Evolutionary conservation across 139 green algal genomes (phyloP), one percentile per base, ranked within the genome.

Genomic region (Pleodorina starrii): DNA sequence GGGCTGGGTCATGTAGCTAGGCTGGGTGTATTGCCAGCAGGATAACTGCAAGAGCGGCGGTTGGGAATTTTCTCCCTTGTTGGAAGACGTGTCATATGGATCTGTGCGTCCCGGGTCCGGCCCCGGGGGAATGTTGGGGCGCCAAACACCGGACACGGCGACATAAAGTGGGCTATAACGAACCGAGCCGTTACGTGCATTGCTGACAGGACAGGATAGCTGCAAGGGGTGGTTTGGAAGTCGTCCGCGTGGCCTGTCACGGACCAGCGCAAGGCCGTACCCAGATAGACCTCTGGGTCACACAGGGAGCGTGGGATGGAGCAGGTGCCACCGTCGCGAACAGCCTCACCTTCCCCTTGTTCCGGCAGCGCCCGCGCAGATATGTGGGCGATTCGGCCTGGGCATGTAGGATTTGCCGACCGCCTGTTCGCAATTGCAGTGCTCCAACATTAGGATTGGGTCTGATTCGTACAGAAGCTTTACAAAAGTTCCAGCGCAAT

Each of bases 271-370:
- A 5, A 43, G 5, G n/a, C n/a, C 9, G 9, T 19, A 73, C n/a
- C 9, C 29, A 73, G n/a, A 5, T 69, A n/a, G 54, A 66, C 54
- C 54, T 66, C 29, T 66, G 54, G 6, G 54, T 66, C 9, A n/a
- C n/a, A n/a, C n/a, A n/a, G n/a, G n/a, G n/a, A 12, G 54, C 54
- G 7, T 25, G 29, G 54, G 54, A 5, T 5, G 29, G 54, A 7
- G 54, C 54, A 66, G 5, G 7, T 25, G 29, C 19, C 14, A 32
- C 21, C 57, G 23, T 10, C 29, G 25, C 35, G 19, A n/a, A 21
- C 2, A 59, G 27, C 19, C 16, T 80, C 19, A 85, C 78, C 78
- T 74, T 85, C 78, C 16, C 78, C 78, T 40, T 85, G 78, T 1
- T 85, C 78, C 6, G 78, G 78, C 36, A 73, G 51, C 23, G 57